Percentiles rank a stretch among this genome's conserved stretches.
Evolutionary conservation across 2,329 filamentous ascomycete species (phyloP).

Genomic region (Stromatinia cepivora): DNA sequence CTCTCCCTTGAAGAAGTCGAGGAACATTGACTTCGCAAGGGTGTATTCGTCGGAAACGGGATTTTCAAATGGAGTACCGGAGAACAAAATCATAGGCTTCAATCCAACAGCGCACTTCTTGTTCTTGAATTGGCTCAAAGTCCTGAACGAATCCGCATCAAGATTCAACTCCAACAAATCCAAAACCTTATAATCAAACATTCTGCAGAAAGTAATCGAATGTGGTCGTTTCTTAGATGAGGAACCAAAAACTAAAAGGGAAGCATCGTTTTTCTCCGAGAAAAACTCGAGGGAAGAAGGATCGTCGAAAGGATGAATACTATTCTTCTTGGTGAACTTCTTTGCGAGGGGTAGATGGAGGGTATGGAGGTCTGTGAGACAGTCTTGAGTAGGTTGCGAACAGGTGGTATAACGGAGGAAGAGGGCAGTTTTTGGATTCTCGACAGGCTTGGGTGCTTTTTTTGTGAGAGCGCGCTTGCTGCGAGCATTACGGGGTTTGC

Average conservation of each 20-base stretch:
- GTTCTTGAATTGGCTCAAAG: slow-evolving; percentile 73
- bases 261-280: slow-evolving; percentile 92
- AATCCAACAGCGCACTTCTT: slow-evolving; percentile 76
- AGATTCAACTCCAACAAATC: slow-evolving; percentile 94
- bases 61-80: slow-evolving; percentile 83
- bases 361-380: slow-evolving; percentile 79
- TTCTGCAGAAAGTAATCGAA: slow-evolving; percentile 77
- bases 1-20: slow-evolving; percentile 89
- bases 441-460: slow-evolving; percentile 81
- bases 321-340: slow-evolving; percentile 97
- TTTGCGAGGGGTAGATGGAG: slow-evolving; percentile 82
- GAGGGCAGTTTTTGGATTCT: slow-evolving; percentile 87
- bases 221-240: slow-evolving; percentile 96
- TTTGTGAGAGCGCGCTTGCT: slow-evolving; percentile 94
- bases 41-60: slow-evolving; percentile 77
- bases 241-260: slow-evolving; percentile 78
- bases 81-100: slow-evolving; percentile 89
- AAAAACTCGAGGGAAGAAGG: slow-evolving; percentile 88
- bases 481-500: slow-evolving; percentile 77
- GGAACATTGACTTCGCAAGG: slow-evolving; percentile 80
- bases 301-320: slow-evolving; percentile 92
- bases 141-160: slow-evolving; percentile 70
- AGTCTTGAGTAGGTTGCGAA: slow-evolving; percentile 78
- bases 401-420: slow-evolving; percentile 86
- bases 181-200: slow-evolving; percentile 82